These are phyloP conservation scores for Cryptosporidium ubiquitum DNA, from an alignment of 169 alveolate genomes.

Conservation along the genomic window DNA sequence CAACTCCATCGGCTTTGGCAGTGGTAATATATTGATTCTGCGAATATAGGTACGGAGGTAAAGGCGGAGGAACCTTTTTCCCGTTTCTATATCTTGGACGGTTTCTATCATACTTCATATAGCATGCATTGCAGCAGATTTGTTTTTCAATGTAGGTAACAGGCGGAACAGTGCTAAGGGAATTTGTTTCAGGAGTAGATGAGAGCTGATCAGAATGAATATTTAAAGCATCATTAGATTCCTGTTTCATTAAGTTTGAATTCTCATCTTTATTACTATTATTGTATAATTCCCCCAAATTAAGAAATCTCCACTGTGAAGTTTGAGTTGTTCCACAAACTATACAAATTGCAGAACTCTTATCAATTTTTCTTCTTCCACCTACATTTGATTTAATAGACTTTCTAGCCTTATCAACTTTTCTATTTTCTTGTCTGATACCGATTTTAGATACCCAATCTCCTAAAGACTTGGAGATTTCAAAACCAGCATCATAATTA, in stretches of 20 bases:
- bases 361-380: constrained; percentile 71
- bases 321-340: constrained; percentile 72
- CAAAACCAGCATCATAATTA: background rate
- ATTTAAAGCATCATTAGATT: background rate
- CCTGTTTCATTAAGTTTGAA: background rate
- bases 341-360: constrained; percentile 61
- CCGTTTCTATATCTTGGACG: constrained; percentile 72
- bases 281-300: background rate
- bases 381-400: constrained; percentile 29
- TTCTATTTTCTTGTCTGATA: background rate
- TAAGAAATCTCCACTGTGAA: constrained; percentile 69
- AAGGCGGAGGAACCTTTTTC: constrained; percentile 67
- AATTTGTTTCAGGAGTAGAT: background rate
- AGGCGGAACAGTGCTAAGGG: background rate
- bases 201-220: background rate
- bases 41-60: constrained; percentile 45
- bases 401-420: constrained; percentile 16
- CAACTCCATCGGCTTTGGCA: background rate
- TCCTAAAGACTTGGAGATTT: constrained; percentile 7
- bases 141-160: constrained; percentile 31
- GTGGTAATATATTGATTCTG: background rate
- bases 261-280: constrained; percentile 3
- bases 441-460: constrained; percentile 29
- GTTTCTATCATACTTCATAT: constrained; percentile 70
- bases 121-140: constrained; percentile 71